These are phyloP conservation scores for Allantophomopsis cytisporea DNA, from an alignment of 2,329 filamentous ascomycete species.

Conservation along the genomic window DNA sequence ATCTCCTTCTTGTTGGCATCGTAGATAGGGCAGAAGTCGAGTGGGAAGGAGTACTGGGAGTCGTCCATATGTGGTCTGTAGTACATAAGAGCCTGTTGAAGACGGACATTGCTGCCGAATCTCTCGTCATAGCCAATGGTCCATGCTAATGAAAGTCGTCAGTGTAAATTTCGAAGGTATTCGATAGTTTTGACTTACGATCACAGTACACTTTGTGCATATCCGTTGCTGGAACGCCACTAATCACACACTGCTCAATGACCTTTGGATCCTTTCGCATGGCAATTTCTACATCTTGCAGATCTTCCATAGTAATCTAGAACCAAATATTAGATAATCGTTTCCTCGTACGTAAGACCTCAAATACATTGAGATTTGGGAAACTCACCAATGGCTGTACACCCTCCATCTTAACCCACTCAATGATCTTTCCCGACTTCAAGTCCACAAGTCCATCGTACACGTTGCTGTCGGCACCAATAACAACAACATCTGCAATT, in stretches of 20 bases:
- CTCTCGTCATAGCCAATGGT: slow-evolving; percentile 91
- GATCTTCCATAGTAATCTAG: slow-evolving; percentile 82
- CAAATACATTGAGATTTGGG: neutral
- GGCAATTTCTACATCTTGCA: slow-evolving; percentile 66
- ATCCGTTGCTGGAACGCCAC: slow-evolving; percentile 67
- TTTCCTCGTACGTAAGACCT: neutral
- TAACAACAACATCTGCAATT: slow-evolving; percentile 72
- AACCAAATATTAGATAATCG: slow-evolving; percentile 3
- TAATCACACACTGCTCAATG: slow-evolving; percentile 77
- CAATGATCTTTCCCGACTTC: slow-evolving; percentile 46
- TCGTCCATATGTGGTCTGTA: slow-evolving; percentile 77
- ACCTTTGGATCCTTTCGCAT: slow-evolving; percentile 70
- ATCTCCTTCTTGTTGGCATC: slow-evolving; percentile 63
- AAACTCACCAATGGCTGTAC: slow-evolving; percentile 63
- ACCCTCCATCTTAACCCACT: slow-evolving; percentile 64
- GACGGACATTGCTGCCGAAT: slow-evolving; percentile 62
- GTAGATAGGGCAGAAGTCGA: slow-evolving; percentile 91
- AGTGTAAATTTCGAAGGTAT: slow-evolving; percentile 2
- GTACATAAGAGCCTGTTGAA: slow-evolving; percentile 94
- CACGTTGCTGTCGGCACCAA: slow-evolving; percentile 65
- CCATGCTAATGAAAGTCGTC: slow-evolving; percentile 45
- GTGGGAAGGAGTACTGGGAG: slow-evolving; percentile 79
- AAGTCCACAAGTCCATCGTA: slow-evolving; percentile 75
- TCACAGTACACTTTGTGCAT: slow-evolving; percentile 97
- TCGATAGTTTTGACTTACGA: slow-evolving; percentile 33